Base-by-base conservation (phyloP, 1,284 basidiomycete species). In the Malassezia restricta region DNA sequence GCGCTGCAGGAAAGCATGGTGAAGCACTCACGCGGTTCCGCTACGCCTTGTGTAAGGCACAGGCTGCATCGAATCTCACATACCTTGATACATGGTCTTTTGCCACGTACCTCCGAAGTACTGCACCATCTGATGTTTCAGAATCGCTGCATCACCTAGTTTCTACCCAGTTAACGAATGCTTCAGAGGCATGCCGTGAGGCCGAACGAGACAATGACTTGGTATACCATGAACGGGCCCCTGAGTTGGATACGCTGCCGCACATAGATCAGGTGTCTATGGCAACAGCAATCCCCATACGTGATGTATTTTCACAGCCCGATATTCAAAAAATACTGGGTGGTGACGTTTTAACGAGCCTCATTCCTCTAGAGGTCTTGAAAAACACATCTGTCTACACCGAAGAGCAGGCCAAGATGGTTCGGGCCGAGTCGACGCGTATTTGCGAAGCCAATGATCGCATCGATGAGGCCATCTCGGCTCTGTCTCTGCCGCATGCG, bases 351-450 rank as follows among this genome's bases (percentile, higher is more conserved):
- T 96, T 99, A 74, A 74, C 82, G 56, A 81, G 83, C 38, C 81
- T 99, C 2, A 81, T 99, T 20, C 92, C 94, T 6, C 77, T 98
- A 31, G 87, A 86, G 57, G 90, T 99, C 5, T 91, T 96, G 74
- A 90, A 96, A 76, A 87, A 85, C 61, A 91, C 94, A 6, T 87
- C 84, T 52, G 83, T 98, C 14, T 99, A 98, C 75, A 92, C 88
- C 1, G 92, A 99, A 74, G 94, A 99, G 76, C 96, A 98, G 76
- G 94, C 92, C 12, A 96, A 98, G 75, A 78, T 99, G 24, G 87
- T 89, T 1, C 80, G 94, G 35, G 82, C 79, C 2, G 91, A 96
- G 72, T 84, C 86, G 1, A 91, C 96, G 77, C 81, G 83, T 42
- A 83, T 83, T 0, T 90, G 96, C 58, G 75, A 82, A 11, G 84